A percentile compares a stretch with the other conserved stretches of the same genome.
phyloP scores from a whole-genome alignment of 495 filamentous ascomycete species.

The Talaromyces stipitatus region DNA sequence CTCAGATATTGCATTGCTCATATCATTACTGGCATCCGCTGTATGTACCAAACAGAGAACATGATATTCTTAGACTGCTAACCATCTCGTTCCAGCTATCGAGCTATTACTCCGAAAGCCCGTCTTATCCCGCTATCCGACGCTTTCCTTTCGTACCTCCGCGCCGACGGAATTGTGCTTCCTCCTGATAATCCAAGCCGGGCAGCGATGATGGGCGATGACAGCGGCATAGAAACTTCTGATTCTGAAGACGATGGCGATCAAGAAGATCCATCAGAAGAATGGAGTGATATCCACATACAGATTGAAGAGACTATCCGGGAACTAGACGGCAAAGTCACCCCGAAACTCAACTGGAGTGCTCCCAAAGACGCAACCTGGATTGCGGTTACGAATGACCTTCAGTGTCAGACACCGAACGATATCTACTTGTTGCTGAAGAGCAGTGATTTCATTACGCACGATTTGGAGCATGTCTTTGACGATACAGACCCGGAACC shows the following conservation, averaged over 20 bases:
- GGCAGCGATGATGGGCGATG: conserved; percentile 20
- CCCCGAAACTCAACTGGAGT: conserved; percentile 96
- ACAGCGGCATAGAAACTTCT: conserved; percentile 29
- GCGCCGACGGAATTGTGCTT: conserved; percentile 86
- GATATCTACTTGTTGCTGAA: conserved; percentile 94
- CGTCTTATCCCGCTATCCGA: conserved; percentile 67
- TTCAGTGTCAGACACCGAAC: conserved; percentile 78
- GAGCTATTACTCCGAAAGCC: conserved; percentile 72
- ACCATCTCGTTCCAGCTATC: conserved; percentile 49
- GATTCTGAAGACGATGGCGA: conserved; percentile 29
- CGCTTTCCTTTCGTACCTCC: conserved; percentile 78
- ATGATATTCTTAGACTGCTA: not conserved
- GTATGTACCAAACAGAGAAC: conserved; percentile 33
- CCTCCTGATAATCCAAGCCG: conserved; percentile 38
- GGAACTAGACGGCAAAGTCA: conserved; percentile 72
- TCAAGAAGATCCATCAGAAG: conserved; percentile 46
- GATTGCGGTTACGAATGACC: conserved; percentile 83
- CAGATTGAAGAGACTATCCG: conserved; percentile 67
- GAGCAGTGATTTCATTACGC: conserved; percentile 84
- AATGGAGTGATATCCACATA: conserved; percentile 66
- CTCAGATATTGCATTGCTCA: conserved; percentile 89
- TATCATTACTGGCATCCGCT: conserved; percentile 85
- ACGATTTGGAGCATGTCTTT: conserved; percentile 90
- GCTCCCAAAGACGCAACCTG: conserved; percentile 95
- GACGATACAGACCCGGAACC: conserved; percentile 42